Base-by-base conservation (phyloP, 495 filamentous ascomycete species). In the Xylaria telfairii region DNA sequence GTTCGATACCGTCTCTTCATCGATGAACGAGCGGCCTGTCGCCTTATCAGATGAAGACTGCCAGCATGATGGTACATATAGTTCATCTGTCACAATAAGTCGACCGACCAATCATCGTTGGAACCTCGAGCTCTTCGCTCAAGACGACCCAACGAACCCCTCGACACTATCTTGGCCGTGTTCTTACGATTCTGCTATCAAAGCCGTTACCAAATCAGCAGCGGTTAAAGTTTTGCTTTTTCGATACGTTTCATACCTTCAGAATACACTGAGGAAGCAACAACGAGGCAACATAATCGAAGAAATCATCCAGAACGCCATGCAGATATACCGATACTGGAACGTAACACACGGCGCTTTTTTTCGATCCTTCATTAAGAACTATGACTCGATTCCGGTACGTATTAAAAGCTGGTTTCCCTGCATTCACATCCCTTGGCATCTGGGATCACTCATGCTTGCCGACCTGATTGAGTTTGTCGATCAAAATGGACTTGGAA, bases 351-450 rank as follows among this genome's bases (percentile, higher is more conserved):
- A 84, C 59, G 77, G 78, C 17, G 75, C 67, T 3, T 85, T 87
- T 76, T 81, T 86, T 56, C 67, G 76, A 37, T 81, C 83, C 72
- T 81, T 83, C 56, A 71, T 84, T 21, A 73, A 75, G 5, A 72
- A 84, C 46, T 82, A 84, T 56, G 81, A 81, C 49, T 37, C 69
- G 4, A 73, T 87, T 0, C 83, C 83, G 3, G 57, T 77, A 26
- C 80, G 80, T n/a, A 78, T 87, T 15, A 83, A 85, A 67, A 84
- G 82, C 4, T 85, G 84, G 84, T 86, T 84, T 39, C 75, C 83
- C 39, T 77, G 83, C 19, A 78, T 87, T 28, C 79, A 78, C 8
- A 81, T 79, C 17, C 84, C 85, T 60, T 87, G 84, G 84, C 79
- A 85, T 75, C 77, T 87, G 0, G 84, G 78, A n/a, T 71, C 76